phyloP scores from a whole-genome alignment of 2,329 filamentous ascomycete genomes.

The Furcasterigmium furcatum region DNA sequence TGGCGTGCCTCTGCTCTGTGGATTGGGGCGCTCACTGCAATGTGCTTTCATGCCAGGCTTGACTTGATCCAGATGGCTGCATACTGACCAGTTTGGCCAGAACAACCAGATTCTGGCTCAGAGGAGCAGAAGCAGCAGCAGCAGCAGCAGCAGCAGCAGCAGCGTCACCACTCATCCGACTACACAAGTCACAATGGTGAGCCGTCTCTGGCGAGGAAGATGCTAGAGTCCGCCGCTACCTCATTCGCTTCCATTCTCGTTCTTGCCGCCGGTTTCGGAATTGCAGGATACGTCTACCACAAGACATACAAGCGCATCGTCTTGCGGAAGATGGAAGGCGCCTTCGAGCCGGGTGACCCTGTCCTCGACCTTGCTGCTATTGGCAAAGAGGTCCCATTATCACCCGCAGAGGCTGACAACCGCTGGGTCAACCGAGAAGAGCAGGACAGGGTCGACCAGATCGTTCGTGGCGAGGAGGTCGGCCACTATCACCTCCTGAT shows the following conservation, averaged over 20 bases:
- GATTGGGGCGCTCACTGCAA: too few species aligned
- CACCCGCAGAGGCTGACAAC: constrained; percentile 41
- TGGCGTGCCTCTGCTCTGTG: too few species aligned
- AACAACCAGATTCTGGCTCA: too few species aligned
- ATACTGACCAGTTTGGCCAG: too few species aligned
- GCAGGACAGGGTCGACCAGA: constrained; percentile 77
- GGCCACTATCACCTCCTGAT: constrained; percentile 92
- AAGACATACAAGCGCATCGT: constrained; percentile 86
- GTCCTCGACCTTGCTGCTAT: constrained; percentile 76
- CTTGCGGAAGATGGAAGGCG: constrained; percentile 86
- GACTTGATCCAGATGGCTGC: too few species aligned
- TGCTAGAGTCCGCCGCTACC: constrained; percentile 72
- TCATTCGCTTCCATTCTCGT: constrained; percentile 73
- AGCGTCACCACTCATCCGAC: too few species aligned
- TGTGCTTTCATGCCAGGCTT: too few species aligned
- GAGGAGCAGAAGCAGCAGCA: too few species aligned
- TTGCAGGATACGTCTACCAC: constrained; percentile 76
- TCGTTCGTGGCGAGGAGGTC: constrained; percentile 67
- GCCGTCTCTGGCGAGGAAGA: constrained; percentile 49
- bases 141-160: too few species aligned
- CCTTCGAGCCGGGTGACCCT: constrained; percentile 89
- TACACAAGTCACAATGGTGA: constrained; percentile 15
- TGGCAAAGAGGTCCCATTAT: constrained; percentile 50
- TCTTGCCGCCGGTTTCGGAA: constrained; percentile 60
- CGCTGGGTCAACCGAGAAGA: constrained; percentile 85